Evolutionary conservation across 1,284 basidiomycete genomes (phyloP).

Genomic region (Cutaneotrichosporon mucoides): DNA sequence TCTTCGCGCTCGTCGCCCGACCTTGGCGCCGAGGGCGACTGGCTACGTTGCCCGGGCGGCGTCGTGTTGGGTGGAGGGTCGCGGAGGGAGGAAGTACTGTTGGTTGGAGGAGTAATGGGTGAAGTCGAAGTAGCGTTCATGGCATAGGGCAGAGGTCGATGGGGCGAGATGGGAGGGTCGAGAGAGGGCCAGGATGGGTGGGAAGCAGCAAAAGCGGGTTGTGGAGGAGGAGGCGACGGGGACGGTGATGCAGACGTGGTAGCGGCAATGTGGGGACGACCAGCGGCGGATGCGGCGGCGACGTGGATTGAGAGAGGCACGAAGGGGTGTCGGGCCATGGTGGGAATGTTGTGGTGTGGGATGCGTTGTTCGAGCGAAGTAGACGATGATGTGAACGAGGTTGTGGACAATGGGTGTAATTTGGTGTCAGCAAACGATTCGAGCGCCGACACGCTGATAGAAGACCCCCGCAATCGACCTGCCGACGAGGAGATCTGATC

Average conservation of each 20-base stretch:
- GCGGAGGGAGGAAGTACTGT: slow-evolving; percentile 33
- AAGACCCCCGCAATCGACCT: too few relatives aligned
- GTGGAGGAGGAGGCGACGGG: background rate
- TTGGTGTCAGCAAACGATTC: too few relatives aligned
- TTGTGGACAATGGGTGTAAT: too few relatives aligned
- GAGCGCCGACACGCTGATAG: too few relatives aligned
- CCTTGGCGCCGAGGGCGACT: slow-evolving; percentile 17
- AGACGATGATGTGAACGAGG: too few relatives aligned
- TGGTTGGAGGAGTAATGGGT: background rate
- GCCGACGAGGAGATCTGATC: too few relatives aligned
- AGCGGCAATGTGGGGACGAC: background rate
- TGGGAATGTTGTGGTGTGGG: too few relatives aligned
- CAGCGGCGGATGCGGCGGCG: background rate
- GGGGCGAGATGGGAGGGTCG: background rate
- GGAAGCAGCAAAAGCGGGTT: background rate
- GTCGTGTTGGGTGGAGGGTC: slow-evolving; percentile 30
- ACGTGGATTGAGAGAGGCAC: slow-evolving; percentile 1
- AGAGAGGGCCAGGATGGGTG: background rate
- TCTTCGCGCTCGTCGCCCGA: slow-evolving; percentile 6
- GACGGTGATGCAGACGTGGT: background rate
- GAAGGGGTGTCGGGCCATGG: background rate
- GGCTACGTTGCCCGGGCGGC: slow-evolving; percentile 22
- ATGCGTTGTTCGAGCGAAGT: too few relatives aligned
- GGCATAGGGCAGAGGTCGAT: background rate
- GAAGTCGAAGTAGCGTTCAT: background rate